Base-by-base conservation (phyloP, 1,139 yeast genomes). In the Hanseniaspora sp. region DNA sequence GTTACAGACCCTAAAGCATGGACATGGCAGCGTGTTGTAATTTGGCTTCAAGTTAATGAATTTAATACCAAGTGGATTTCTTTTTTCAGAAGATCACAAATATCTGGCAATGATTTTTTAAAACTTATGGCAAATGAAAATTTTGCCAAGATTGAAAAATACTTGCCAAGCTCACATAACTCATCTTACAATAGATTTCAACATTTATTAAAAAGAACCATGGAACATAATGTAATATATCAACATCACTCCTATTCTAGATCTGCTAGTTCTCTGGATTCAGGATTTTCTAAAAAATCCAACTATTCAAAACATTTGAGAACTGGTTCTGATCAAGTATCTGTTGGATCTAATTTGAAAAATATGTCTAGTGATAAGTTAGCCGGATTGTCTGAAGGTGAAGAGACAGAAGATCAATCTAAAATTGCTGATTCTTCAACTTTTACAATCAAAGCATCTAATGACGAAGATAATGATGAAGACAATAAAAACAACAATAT, bases 51-150 rank as follows among this genome's bases (percentile, higher is more conserved):
- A 15, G 61, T 66, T 23, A 76, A 87, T 64, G 75, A 77, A 37
- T 88, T 88, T 67, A 84, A 85, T 58, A 76, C 74, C 6, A 74
- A 82, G 12, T 88, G 96, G 96, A 72, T 76, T 34, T 78, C 74
- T 11, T 75, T 82, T 11, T 84, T 87, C 64, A 71, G 71, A 39
- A 72, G 74, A 47, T 76, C 81, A 58, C 80, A 79, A 56, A 73
- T 86, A 1, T 71, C 75, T 6, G 90, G 92, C 0, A 76, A 78
- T 53, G 70, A 77, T 39, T 87, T 87, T 62, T 68, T 87, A 30
- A 81, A 79, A 55, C 70, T 88, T 59, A 77, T 81, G 44, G 86
- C 82, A 54, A 84, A 84, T 64, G 87, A 82, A 43, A 75, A 74
- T 46, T 69, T 80, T 55, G 64, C 71, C 60, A 64, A 75, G 61